These are phyloP conservation scores for Rhododendron ovatum DNA, from an alignment of 148 eudicot species.

Conservation along the genomic window DNA sequence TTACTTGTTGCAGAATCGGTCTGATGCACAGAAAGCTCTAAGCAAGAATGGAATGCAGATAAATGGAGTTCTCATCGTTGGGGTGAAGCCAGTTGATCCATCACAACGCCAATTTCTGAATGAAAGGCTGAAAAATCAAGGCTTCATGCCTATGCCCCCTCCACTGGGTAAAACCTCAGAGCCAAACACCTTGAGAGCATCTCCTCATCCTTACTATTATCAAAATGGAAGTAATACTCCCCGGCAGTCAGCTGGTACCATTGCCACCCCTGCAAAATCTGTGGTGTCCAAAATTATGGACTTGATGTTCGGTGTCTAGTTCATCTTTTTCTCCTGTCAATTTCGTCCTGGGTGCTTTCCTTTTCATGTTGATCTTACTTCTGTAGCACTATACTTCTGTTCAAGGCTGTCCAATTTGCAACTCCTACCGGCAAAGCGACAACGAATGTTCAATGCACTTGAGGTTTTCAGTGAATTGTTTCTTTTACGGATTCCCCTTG, in stretches of 20 bases:
- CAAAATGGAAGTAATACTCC: constrained; percentile 55
- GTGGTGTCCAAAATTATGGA: constrained; percentile 69
- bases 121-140: constrained; percentile 72
- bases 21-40: constrained; percentile 87
- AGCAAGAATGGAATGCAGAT: constrained; percentile 81
- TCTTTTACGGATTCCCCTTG: not conserved
- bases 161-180: constrained; percentile 37
- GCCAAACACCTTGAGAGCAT: constrained; percentile 29
- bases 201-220: constrained; percentile 43
- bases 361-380: not conserved
- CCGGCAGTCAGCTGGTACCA: constrained; percentile 53
- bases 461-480: constrained; percentile 4
- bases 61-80: constrained; percentile 79
- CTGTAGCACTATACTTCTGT: not conserved
- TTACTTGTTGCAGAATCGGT: constrained; percentile 49
- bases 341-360: not conserved
- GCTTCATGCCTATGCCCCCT: constrained; percentile 68
- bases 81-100: constrained; percentile 85
- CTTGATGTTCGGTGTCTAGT: constrained; percentile 83
- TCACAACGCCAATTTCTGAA: constrained; percentile 62
- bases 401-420: not conserved
- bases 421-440: not conserved
- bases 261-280: constrained; percentile 85
- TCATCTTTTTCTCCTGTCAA: not conserved
- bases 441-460: not conserved